Evolutionary conservation across 2,329 filamentous ascomycete genomes (phyloP).

Genomic region (Talaromyces sp.): DNA sequence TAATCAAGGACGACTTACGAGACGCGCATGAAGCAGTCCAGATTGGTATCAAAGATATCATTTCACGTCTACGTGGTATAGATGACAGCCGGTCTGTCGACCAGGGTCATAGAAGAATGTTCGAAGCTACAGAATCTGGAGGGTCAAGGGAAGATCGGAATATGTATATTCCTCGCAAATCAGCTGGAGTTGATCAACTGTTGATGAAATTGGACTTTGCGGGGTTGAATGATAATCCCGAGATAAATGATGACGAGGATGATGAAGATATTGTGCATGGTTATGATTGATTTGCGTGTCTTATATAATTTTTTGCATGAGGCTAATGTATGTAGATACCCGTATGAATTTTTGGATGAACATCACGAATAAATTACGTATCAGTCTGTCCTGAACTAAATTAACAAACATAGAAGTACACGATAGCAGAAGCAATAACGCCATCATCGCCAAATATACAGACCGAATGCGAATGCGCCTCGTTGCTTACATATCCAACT

Average conservation of each 20-base stretch:
- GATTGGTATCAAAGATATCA: slow-evolving; percentile 60
- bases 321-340: slow-evolving; percentile 1
- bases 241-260: neutral
- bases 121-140: slow-evolving; percentile 23
- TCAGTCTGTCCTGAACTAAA: neutral
- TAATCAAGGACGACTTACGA: slow-evolving; percentile 63
- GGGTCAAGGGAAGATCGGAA: slow-evolving; percentile 28
- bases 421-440: neutral
- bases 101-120: slow-evolving; percentile 30
- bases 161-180: slow-evolving; percentile 65
- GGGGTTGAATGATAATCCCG: slow-evolving; percentile 24
- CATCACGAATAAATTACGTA: neutral
- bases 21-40: slow-evolving; percentile 64
- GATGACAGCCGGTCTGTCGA: slow-evolving; percentile 53
- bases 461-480: neutral
- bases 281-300: slow-evolving; percentile 5
- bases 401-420: neutral
- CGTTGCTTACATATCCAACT: neutral
- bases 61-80: slow-evolving; percentile 57
- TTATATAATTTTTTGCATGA: neutral
- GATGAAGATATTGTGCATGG: slow-evolving; percentile 3
- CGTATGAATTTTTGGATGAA: neutral
- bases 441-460: neutral
- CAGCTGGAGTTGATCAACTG: slow-evolving; percentile 77
- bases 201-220: slow-evolving; percentile 82